Percentiles rank a stretch among this genome's conserved stretches.
These are phyloP conservation scores for Debaryomyces tyrocola DNA, from an alignment of 805 yeast species.

Conservation along the genomic window DNA sequence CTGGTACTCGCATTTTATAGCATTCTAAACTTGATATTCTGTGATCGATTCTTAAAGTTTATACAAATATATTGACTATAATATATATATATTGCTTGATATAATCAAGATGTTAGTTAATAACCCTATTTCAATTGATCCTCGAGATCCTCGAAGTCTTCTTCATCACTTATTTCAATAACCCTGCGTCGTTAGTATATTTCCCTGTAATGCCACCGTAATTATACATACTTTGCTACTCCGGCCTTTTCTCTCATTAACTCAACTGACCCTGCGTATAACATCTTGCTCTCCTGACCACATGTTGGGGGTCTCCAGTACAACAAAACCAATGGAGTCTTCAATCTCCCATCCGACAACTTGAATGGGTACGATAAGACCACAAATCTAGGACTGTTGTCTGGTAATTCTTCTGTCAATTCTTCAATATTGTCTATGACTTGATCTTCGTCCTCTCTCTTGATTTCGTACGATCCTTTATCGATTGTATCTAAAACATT, in stretches of 20 bases:
- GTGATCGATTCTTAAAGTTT: no score
- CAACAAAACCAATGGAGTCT: conserved; percentile 73
- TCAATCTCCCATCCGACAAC: conserved; percentile 67
- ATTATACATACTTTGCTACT: conserved; percentile 51
- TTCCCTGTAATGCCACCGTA: neutral
- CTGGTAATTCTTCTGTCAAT: conserved; percentile 75
- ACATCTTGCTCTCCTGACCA: conserved; percentile 80
- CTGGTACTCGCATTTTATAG: no score
- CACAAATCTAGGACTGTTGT: conserved; percentile 74
- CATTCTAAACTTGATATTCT: no score
- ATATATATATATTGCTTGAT: neutral
- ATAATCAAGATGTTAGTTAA: neutral
- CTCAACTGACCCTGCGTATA: conserved; percentile 90
- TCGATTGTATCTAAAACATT: conserved; percentile 50
- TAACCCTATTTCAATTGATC: conserved; percentile 17
- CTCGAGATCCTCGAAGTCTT: conserved; percentile 64
- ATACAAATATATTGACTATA: neutral
- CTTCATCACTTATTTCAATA: conserved; percentile 64
- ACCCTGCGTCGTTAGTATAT: conserved; percentile 38
- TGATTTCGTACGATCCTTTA: conserved; percentile 51
- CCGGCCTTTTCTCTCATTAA: conserved; percentile 76
- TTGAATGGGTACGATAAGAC: conserved; percentile 75
- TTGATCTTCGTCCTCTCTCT: conserved; percentile 47
- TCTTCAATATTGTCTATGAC: conserved; percentile 55
- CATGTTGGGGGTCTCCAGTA: conserved; percentile 88